A percentile compares a stretch with the other conserved stretches of the same genome.
These are phyloP conservation scores for Plantago ovata DNA, from an alignment of 257 asterid genomes.

Conservation along the genomic window DNA sequence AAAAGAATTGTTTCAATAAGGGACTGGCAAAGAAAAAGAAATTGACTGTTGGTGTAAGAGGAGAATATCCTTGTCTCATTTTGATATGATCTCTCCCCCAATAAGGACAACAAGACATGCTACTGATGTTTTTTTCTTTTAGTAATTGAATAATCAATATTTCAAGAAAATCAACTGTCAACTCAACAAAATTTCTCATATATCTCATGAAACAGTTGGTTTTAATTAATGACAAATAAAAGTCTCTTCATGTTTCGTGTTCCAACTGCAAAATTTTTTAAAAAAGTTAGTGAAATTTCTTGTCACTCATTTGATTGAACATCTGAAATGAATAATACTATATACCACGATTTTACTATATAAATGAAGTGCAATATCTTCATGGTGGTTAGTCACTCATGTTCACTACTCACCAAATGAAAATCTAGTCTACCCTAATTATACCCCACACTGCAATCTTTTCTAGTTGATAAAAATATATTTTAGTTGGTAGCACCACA, in stretches of 20 bases:
- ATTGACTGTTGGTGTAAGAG: slow-evolving; percentile 48
- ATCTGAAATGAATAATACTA: no score
- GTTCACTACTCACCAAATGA: slow-evolving; percentile 28
- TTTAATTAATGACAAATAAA: no score
- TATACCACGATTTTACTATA: no score
- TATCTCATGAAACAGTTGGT: neutral
- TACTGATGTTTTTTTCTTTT: neutral
- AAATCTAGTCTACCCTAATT: slow-evolving; percentile 33
- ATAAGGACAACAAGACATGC: slow-evolving; percentile 32
- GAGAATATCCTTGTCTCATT: slow-evolving; percentile 31
- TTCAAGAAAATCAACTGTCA: slow-evolving; percentile 14
- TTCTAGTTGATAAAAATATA: slow-evolving; percentile 7
- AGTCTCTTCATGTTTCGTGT: no score
- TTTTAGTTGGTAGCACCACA: slow-evolving; percentile 20
- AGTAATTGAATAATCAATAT: slow-evolving; percentile 12
- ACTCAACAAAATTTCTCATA: slow-evolving; percentile 27
- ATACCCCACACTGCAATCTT: slow-evolving; percentile 33
- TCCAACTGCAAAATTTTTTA: no score
- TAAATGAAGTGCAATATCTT: neutral
- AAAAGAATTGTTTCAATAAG: no score
- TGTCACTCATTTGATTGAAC: no score
- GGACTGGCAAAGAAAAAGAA: slow-evolving; percentile 11
- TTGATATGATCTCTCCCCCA: slow-evolving; percentile 29
- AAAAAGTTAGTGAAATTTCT: no score
- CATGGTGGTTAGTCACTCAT: slow-evolving; percentile 38